Evolutionary conservation across 768 basidiomycete species (phyloP), one percentile per base, ranked within the genome.

Genomic region (Asterophora parasitica): DNA sequence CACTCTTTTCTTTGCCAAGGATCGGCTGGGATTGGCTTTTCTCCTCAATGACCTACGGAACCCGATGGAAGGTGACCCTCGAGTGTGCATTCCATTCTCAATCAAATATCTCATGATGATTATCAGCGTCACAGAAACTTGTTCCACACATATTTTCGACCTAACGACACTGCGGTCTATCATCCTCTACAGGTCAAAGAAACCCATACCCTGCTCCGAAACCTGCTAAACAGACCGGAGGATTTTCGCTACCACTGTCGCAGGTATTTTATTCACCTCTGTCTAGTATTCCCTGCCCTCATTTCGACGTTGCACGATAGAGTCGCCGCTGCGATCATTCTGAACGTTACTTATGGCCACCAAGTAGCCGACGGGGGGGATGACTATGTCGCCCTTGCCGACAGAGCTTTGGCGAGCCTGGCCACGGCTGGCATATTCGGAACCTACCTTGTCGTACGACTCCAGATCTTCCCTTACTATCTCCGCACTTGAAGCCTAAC

Each of bases 1-100:
- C 15, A 17, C 13, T 43, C 12, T 33, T 20, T 43, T 44, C 1
- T 49, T 20, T 37, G 17, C 9, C 7, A 46, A 76, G 74, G 37
- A 73, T 76, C 52, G 75, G 75, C 5, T 77, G 69, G 67, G 64
- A 71, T 49, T 76, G 73, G 74, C 53, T 73, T 4, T 69, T 75
- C 52, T 73, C 71, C 1, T 61, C 66, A 26, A 59, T 59, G 57
- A 19, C 37, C 8, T 62, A 58, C 46, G 61, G 58, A 17, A 44
- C 46, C 23, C 47, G 55, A 19, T 62, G 58, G 58, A 62, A 58
- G 53, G 60, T 56, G 30, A 28, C 8, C 27, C 11, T 12, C 19
- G 28, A 13, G 10, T 27, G 2, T 15, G 15, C 7, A 28, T 2
- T 34, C 20, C 27, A 1, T 26, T 26, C 23, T 44, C 35, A 34